Conservation (phyloP, 2,329 filamentous ascomycete genomes). For the Xylaria sp. region DNA sequence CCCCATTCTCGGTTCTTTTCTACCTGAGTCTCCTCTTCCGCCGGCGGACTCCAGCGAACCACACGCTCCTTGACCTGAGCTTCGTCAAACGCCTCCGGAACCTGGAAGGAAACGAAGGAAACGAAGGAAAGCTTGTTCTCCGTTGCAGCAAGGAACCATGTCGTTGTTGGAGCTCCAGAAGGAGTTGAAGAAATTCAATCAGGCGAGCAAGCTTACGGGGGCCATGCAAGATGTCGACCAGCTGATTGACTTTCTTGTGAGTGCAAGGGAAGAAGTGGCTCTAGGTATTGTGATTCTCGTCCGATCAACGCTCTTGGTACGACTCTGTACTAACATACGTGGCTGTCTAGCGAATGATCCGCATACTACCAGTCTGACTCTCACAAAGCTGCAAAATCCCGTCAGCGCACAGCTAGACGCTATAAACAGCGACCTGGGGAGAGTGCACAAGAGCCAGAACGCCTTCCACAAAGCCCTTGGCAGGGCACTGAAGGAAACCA, state of each 20-base stretch:
- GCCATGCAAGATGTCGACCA: slow-evolving; percentile 84
- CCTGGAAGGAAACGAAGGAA: no score
- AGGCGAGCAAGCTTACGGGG: slow-evolving; percentile 74
- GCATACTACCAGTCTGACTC: slow-evolving; percentile 75
- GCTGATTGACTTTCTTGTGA: slow-evolving; percentile 80
- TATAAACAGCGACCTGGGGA: slow-evolving; percentile 83
- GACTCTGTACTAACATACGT: slow-evolving; percentile 31
- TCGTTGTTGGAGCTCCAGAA: slow-evolving; percentile 70
- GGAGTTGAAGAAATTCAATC: slow-evolving; percentile 78
- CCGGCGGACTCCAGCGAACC: background rate
- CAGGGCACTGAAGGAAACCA: slow-evolving; percentile 77
- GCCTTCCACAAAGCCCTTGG: slow-evolving; percentile 88
- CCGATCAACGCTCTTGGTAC: background rate
- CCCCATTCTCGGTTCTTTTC: background rate
- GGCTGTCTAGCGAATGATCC: slow-evolving; percentile 64
- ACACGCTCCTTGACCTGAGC: background rate
- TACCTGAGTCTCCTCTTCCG: no score
- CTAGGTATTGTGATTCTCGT: slow-evolving; percentile 62
- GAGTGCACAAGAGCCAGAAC: slow-evolving; percentile 83
- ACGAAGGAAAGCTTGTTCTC: background rate
- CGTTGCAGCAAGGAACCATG: slow-evolving; percentile 45
- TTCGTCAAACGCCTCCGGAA: background rate
- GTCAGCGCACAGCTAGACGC: slow-evolving; percentile 83
- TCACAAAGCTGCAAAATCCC: slow-evolving; percentile 87
- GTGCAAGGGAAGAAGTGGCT: slow-evolving; percentile 78